A percentile compares a stretch with the other conserved stretches of the same genome.
Conservation (phyloP, 2,329 filamentous ascomycete species). For the Diaporthe vaccinii region DNA sequence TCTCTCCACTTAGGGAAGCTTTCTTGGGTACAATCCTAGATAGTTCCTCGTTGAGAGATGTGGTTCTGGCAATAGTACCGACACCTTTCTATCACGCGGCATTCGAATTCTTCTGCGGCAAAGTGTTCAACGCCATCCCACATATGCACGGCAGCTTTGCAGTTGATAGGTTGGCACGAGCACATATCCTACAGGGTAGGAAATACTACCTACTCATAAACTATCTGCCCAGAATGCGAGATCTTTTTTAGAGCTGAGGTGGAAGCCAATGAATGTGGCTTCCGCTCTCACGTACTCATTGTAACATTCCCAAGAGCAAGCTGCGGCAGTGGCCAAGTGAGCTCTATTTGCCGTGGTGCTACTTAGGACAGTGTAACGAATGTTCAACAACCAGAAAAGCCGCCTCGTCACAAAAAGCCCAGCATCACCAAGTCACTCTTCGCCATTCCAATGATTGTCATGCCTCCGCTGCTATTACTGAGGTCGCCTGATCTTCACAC, state of each 20-base stretch:
- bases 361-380: background rate
- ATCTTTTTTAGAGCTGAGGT: background rate
- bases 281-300: background rate
- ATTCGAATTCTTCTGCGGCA: background rate
- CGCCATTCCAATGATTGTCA: slow-evolving; percentile 30
- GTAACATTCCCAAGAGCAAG: background rate
- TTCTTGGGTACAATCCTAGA: background rate
- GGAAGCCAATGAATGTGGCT: background rate
- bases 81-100: background rate
- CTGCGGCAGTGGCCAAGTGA: background rate
- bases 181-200: background rate
- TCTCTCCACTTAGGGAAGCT: background rate
- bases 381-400: background rate
- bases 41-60: background rate
- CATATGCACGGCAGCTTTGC: background rate
- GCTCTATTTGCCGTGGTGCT: background rate
- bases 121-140: background rate
- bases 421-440: slow-evolving; percentile 11
- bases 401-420: background rate
- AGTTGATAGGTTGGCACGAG: background rate
- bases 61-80: background rate
- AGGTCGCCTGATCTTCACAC: slow-evolving; percentile 21
- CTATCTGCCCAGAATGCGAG: background rate
- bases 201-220: background rate
- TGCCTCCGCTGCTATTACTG: background rate